These are phyloP conservation scores for Schizochytrium sp. DNA, from an alignment of 108 stramenopile genomes.

Conservation along the genomic window DNA sequence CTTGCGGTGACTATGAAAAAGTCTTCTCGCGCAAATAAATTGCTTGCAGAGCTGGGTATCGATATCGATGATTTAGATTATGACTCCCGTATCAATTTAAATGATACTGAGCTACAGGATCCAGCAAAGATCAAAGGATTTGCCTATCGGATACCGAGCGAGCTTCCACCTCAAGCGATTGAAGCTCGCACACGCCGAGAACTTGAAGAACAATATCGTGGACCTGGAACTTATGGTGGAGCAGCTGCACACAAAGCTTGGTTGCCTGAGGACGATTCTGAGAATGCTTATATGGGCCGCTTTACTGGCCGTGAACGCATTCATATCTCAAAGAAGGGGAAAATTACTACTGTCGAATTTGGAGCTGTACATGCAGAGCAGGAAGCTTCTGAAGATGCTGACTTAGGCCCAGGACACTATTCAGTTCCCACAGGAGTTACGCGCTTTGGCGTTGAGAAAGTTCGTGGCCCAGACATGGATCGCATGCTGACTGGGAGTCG, in stretches of 20 bases:
- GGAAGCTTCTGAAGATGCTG: background rate
- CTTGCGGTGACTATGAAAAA: background rate
- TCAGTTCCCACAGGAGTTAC: background rate
- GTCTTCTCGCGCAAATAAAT: background rate
- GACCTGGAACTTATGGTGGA: constrained; percentile 32
- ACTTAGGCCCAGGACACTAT: constrained; percentile 33
- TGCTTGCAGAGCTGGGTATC: constrained; percentile 5
- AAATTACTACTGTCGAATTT: background rate
- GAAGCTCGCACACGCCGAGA: background rate
- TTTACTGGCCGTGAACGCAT: constrained; percentile 1
- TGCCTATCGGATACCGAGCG: background rate
- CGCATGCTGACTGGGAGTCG: background rate
- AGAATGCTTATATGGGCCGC: background rate
- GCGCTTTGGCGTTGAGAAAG: background rate
- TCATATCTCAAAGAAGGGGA: background rate
- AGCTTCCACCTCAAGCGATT: constrained; percentile 23
- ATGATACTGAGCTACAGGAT: background rate
- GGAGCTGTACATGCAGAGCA: background rate
- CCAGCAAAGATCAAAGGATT: constrained; percentile 16
- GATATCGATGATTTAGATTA: background rate
- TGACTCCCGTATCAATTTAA: background rate
- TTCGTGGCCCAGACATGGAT: constrained; percentile 4
- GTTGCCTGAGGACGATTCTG: background rate
- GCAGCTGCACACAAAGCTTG: background rate
- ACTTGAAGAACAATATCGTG: background rate